Base-by-base conservation (phyloP, 805 yeast genomes). In the Kodamaea kaohsiungensis region DNA sequence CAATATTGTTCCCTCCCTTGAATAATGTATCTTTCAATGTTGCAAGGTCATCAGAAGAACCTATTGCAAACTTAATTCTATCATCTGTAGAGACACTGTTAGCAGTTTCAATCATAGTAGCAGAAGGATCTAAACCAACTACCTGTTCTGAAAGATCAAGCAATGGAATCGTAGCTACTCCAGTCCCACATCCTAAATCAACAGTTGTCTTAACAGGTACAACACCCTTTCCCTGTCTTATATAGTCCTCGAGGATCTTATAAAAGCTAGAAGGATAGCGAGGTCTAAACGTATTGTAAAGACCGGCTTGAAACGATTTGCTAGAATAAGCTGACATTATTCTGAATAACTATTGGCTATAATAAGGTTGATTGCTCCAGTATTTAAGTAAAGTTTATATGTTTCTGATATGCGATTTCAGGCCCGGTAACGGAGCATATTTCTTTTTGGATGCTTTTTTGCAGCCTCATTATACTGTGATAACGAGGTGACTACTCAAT, bases 111-210 rank as follows among this genome's bases (percentile, higher is more conserved):
- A 82, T 63, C 86, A 82, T 82, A 30, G 62, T 68, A 2, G 70
- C 59, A 1, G 85, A 80, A 35, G 77, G 61, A 60, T 82, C 87
- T 2, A 80, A 63, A 0, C 83, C 83, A 10, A 68, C 61, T 5
- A 79, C 78, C 16, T 65, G 63, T 0, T 73, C 59, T 40, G 78
- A 65, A 17, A 75, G 53, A 35, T 69, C 65, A 18, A 77, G 65
- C 46, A 82, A 61, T 2, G 82, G 82, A 48, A 72, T 66, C 1
- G 81, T 71, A 0, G 82, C 82, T 22, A 76, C 77, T 0, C 85
- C 86, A 0, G 85, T 79, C 0, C 85, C 86, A 58, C 84, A 79
- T 0, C 86, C 86, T 45, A 80, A 60, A 61, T 69, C 72, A 62
- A 70, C 65, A 7, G 84, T 59, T 7, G 56, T 58, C 1, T 53